Percentiles rank a stretch among this genome's conserved stretches.
Conservation (phyloP, 176 grass and related monocot genomes). For the Carex parvula region DNA sequence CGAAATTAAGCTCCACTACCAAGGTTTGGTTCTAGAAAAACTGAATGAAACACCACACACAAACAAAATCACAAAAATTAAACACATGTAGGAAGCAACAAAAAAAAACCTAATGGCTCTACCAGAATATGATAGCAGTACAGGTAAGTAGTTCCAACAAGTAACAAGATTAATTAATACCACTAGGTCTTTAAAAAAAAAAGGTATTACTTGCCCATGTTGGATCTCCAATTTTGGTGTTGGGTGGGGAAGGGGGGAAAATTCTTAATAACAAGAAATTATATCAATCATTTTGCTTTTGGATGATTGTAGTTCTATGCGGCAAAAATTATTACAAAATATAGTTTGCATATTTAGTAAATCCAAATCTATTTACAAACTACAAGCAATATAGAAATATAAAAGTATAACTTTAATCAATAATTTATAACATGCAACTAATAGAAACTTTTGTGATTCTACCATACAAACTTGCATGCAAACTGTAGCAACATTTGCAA, state of each 20-base stretch:
- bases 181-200: neutral
- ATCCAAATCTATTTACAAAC: neutral
- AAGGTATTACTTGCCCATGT: neutral
- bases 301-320: neutral
- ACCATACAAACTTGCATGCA: constrained; percentile 14
- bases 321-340: neutral
- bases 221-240: neutral
- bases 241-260: neutral
- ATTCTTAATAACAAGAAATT: neutral
- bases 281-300: neutral
- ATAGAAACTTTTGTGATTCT: neutral
- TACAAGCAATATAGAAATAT: neutral
- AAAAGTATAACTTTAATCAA: neutral
- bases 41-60: neutral
- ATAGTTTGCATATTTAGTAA: neutral
- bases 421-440: neutral
- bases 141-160: neutral
- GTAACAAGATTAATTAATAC: neutral
- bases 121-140: neutral
- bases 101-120: neutral
- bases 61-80: neutral
- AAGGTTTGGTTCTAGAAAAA: neutral
- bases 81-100: neutral
- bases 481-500: neutral
- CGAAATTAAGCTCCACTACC: neutral